Percentiles rank a stretch among this genome's conserved stretches.
Evolutionary conservation across 345 rosid species (phyloP).

Genomic region (Cardiospermum halicacabum): DNA sequence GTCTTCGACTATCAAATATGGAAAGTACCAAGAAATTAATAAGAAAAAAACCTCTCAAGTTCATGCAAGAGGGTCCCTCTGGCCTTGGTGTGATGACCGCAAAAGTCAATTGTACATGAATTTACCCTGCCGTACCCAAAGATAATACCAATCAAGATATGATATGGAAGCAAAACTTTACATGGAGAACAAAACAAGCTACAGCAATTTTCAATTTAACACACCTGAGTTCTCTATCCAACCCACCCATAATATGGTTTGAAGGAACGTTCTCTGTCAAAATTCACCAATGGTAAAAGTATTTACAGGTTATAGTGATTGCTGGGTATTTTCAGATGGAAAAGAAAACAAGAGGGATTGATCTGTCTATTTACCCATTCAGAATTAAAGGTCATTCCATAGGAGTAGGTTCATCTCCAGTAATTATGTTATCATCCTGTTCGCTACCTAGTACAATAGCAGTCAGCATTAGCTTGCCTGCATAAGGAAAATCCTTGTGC

Average conservation of each 20-base stretch:
- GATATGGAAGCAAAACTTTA: neutral
- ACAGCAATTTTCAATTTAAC: neutral
- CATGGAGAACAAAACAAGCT: neutral
- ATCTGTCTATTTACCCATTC: neutral
- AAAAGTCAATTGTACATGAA: neutral
- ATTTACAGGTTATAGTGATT: neutral
- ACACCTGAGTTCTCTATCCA: neutral
- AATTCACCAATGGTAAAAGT: neutral
- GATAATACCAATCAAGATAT: neutral
- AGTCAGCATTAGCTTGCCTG: conserved; percentile 81
- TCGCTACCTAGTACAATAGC: conserved; percentile 63
- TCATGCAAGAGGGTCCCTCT: neutral
- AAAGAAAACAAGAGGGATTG: neutral
- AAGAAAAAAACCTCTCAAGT: neutral
- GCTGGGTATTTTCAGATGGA: neutral
- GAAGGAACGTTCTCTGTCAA: neutral
- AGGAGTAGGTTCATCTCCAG: conserved; percentile 21
- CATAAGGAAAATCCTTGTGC: conserved; percentile 76
- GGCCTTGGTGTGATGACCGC: neutral
- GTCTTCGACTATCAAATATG: too few relatives aligned
- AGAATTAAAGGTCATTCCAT: conserved; percentile 22
- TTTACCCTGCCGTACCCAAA: neutral
- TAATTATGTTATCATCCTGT: conserved; percentile 23
- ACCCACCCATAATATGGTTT: neutral
- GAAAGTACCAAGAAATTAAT: neutral